Percentiles rank a stretch among this genome's conserved stretches.
phyloP scores from a whole-genome alignment of 2,329 filamentous ascomycete species.

The Hymenotorrendiella dingleyae region DNA sequence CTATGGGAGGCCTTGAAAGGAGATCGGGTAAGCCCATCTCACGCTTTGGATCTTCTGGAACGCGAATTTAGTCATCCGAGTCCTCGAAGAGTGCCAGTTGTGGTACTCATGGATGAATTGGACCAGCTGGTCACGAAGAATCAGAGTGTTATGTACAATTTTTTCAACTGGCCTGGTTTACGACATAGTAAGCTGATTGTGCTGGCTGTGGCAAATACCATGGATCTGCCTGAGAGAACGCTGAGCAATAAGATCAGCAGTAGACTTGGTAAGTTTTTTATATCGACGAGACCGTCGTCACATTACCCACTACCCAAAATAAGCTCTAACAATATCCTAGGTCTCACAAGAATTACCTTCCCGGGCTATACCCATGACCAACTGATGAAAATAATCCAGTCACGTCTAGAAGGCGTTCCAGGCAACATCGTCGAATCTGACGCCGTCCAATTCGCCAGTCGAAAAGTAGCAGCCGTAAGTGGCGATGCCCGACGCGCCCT shows the following conservation, averaged over 20 bases:
- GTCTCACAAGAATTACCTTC: slow-evolving; percentile 91
- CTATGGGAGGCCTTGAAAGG: slow-evolving; percentile 95
- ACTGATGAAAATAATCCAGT: slow-evolving; percentile 94
- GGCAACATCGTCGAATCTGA: slow-evolving; percentile 88
- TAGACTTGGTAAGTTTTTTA: slow-evolving; percentile 54
- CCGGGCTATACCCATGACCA: slow-evolving; percentile 96
- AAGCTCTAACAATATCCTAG: slow-evolving; percentile 27
- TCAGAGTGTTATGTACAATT: slow-evolving; percentile 99
- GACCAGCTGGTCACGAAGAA: slow-evolving; percentile 97
- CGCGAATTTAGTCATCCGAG: slow-evolving; percentile 89
- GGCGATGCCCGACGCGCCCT: slow-evolving; percentile 88
- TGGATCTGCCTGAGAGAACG: slow-evolving; percentile 94
- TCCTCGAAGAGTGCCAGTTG: slow-evolving; percentile 85
- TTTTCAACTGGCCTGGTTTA: slow-evolving; percentile 97
- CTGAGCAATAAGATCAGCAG: slow-evolving; percentile 98
- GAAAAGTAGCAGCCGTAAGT: slow-evolving; percentile 94
- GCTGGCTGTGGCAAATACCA: slow-evolving; percentile 95
- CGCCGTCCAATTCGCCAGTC: slow-evolving; percentile 90
- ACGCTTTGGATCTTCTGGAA: slow-evolving; percentile 86
- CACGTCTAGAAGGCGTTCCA: slow-evolving; percentile 81
- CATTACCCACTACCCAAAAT: background rate
- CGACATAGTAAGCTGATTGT: slow-evolving; percentile 91
- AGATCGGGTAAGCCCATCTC: slow-evolving; percentile 84
- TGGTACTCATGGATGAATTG: slow-evolving; percentile 96
- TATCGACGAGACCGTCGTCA: too few relatives aligned